phyloP scores from a whole-genome alignment of 208 protist genomes.

The Acanthamoeba triangularis region DNA sequence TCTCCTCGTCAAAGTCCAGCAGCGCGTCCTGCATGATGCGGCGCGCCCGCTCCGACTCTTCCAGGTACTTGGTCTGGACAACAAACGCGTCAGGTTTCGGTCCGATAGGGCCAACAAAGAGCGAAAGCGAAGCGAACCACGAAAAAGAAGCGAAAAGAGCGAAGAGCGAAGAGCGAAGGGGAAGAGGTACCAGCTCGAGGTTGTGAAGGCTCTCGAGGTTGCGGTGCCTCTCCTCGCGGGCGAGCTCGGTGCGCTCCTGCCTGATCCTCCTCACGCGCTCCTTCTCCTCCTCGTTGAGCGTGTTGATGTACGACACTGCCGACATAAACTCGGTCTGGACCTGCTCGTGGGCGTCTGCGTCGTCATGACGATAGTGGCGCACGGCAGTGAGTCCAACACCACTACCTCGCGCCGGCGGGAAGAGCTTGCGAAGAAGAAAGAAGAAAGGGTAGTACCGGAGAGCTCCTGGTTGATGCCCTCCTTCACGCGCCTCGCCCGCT shows the following conservation, averaged over 20 bases:
- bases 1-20: constrained; percentile 64
- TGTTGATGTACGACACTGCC: background rate
- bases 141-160: too few species aligned
- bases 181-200: constrained; percentile 52
- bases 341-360: constrained; percentile 12
- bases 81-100: background rate
- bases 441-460: background rate
- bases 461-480: constrained; percentile 55
- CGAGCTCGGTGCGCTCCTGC: background rate
- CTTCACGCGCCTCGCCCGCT: background rate
- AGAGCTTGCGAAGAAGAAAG: background rate
- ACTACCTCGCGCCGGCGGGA: background rate
- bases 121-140: background rate
- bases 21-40: constrained; percentile 59
- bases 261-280: constrained; percentile 28
- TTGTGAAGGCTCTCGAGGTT: constrained; percentile 7
- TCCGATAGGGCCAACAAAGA: background rate
- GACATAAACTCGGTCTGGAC: constrained; percentile 50
- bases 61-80: constrained; percentile 70
- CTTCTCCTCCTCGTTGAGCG: background rate
- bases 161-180: background rate
- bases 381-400: background rate
- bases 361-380: too few species aligned
- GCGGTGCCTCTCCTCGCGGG: constrained; percentile 11
- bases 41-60: constrained; percentile 25